phyloP scores from a whole-genome alignment of 2,329 filamentous ascomycete species.

The Verticillium longisporum region DNA sequence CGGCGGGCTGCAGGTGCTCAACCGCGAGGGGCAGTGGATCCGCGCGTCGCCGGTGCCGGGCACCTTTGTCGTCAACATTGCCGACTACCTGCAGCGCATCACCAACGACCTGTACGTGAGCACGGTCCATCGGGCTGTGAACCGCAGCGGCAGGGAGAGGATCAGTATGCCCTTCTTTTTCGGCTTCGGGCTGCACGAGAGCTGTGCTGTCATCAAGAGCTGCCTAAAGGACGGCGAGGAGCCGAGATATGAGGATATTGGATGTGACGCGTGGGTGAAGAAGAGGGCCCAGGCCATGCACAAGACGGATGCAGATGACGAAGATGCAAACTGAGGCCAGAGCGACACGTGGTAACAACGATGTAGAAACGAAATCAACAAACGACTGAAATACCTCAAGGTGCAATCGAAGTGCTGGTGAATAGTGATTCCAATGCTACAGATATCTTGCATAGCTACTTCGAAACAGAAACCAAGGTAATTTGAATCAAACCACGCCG shows the following conservation, averaged over 20 bases:
- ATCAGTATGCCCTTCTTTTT: constrained; percentile 42
- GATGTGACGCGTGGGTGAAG: constrained; percentile 30
- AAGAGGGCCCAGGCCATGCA: constrained; percentile 27
- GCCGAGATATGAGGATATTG: constrained; percentile 30
- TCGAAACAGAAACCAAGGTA: not conserved
- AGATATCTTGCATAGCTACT: too few species aligned
- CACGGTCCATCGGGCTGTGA: constrained; percentile 41
- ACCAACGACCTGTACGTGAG: constrained; percentile 42
- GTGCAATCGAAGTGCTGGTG: too few species aligned
- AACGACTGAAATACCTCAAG: too few species aligned
- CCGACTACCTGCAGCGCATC: constrained; percentile 42
- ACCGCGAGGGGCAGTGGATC: constrained; percentile 31
- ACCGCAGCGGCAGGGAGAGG: constrained; percentile 28
- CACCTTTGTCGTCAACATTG: constrained; percentile 45
- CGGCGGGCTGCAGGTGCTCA: constrained; percentile 36
- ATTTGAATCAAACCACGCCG: not conserved
- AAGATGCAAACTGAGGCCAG: not conserved
- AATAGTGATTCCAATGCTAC: too few species aligned
- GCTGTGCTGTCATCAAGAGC: constrained; percentile 29
- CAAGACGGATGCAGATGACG: constrained; percentile 8
- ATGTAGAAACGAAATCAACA: too few species aligned
- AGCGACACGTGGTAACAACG: too few species aligned
- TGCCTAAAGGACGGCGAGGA: constrained; percentile 25
- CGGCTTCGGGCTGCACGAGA: constrained; percentile 31
- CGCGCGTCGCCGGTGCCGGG: constrained; percentile 30